Conservation (phyloP, 495 filamentous ascomycete genomes). For the Hyaloscypha finlandica region DNA sequence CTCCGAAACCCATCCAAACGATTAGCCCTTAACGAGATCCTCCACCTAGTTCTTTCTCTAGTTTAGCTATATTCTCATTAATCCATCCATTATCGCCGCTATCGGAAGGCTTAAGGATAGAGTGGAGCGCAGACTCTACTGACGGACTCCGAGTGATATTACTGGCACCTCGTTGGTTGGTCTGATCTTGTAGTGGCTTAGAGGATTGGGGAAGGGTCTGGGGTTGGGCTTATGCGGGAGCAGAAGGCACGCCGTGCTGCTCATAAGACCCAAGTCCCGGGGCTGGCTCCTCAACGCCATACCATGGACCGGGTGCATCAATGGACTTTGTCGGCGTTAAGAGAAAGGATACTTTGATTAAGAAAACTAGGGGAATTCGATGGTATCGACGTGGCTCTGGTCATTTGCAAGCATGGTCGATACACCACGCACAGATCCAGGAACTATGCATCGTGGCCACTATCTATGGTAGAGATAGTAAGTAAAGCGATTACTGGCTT, state of each 20-base stretch:
- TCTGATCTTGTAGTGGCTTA: conserved; percentile 23
- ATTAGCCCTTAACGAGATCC: too few relatives aligned
- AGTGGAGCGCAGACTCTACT: conserved; percentile 16
- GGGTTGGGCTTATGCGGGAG: conserved; percentile 21
- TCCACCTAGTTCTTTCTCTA: too few relatives aligned
- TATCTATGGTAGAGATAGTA: too few relatives aligned
- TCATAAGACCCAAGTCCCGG: conserved; percentile 8
- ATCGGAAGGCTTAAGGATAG: conserved; percentile 16
- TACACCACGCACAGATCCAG: too few relatives aligned
- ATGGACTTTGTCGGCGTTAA: too few relatives aligned
- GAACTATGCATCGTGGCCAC: too few relatives aligned
- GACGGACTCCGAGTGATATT: conserved; percentile 19
- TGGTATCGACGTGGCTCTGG: too few relatives aligned
- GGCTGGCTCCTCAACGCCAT: conserved; percentile 4
- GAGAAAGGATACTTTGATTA: too few relatives aligned
- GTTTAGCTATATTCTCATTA: conserved; percentile 20
- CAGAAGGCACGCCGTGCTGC: conserved; percentile 20
- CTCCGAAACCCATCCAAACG: too few relatives aligned
- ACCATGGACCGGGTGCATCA: conserved; percentile 13
- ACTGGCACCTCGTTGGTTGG: conserved; percentile 22
- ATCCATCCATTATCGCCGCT: conserved; percentile 27
- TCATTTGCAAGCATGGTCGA: too few relatives aligned
- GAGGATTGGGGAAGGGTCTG: conserved; percentile 19
- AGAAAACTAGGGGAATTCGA: too few relatives aligned
- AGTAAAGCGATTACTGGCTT: too few relatives aligned